A percentile compares a stretch with the other conserved stretches of the same genome.
phyloP scores from a whole-genome alignment of 768 basidiomycete genomes.

The Tylopilus rubrobrunneus region DNA sequence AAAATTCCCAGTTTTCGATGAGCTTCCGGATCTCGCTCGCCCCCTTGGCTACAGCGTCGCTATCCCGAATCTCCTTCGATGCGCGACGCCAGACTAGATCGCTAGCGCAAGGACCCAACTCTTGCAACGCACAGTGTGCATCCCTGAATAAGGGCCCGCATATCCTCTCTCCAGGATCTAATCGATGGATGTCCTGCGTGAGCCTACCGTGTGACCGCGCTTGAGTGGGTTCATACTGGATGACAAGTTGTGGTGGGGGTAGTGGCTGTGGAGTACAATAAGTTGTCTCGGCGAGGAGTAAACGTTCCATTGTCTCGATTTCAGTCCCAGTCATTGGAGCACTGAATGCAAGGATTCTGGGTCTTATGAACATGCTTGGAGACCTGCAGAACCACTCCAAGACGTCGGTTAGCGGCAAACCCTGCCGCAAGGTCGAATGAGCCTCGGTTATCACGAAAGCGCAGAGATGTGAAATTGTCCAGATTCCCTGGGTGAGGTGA shows the following conservation, averaged over 20 bases:
- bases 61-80: conserved; percentile 38
- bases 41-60: conserved; percentile 27
- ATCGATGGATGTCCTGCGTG: conserved; percentile 42
- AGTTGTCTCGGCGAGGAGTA: conserved; percentile 38
- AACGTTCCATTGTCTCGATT: conserved; percentile 37
- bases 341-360: conserved; percentile 43
- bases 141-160: conserved; percentile 43
- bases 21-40: conserved; percentile 32
- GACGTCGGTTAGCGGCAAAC: conserved; percentile 39
- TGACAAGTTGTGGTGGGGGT: conserved; percentile 47
- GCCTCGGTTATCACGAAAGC: conserved; percentile 43
- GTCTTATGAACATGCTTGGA: conserved; percentile 33
- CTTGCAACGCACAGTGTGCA: conserved; percentile 43
- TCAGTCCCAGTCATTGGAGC: conserved; percentile 24
- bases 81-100: conserved; percentile 67
- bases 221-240: conserved; percentile 47
- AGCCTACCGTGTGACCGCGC: conserved; percentile 38
- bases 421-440: conserved; percentile 34
- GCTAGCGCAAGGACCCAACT: conserved; percentile 65
- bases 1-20: conserved; percentile 59
- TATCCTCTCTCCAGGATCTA: conserved; percentile 38
- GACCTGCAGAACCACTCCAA: conserved; percentile 44
- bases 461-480: conserved; percentile 43
- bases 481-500: conserved; percentile 34
- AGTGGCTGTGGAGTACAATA: conserved; percentile 35